Base-by-base conservation (phyloP, 805 yeast species). In the Kodamaea hsintzibuensis region DNA sequence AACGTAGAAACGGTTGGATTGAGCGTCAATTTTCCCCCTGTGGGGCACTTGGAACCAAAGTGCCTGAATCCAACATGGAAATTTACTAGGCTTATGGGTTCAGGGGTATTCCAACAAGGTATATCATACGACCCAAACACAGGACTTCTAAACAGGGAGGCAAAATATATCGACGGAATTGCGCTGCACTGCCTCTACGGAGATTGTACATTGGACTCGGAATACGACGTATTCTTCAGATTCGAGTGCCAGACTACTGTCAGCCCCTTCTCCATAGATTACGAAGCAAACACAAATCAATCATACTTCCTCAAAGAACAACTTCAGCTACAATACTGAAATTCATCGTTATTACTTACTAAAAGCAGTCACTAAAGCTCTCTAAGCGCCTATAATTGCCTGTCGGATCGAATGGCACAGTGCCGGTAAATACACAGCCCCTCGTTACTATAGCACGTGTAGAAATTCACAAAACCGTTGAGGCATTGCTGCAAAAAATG, bases 231-330 rank as follows among this genome's bases (percentile, higher is more conserved):
- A 10, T 53, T 49, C 49, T 47, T 52, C 25, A 22, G 46, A 7
- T 40, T 47, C 53, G 55, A 56, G 30, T 82, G 86, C 69, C 64
- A 70, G 55, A 56, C 79, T 18, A 61, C 83, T 3, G 70, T 81
- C 55, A 68, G 81, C 46, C 71, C 73, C n/a, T 81, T 80, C 68
- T 69, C 79, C 30, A 67, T 79, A 59, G 86, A 81, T 62, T 66
- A 71, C 56, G 81, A 76, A 60, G 79, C 80, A 30, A 62, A 59
- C 48, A 30, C 54, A 10, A 55, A 54, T 17, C 59, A 63, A 25
- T 56, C 63, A 38, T 45, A 55, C 17, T 55, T 53, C 49, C 66
- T 63, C n/a, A 19, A 48, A 13, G 45, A 16, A 18, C 7, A 27
- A 5, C 17, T 50, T 10, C 30, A 35, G 2, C 22, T 50, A 6